Evolutionary conservation across 2,329 filamentous ascomycete species (phyloP).

Genomic region (Penicillium sp.): DNA sequence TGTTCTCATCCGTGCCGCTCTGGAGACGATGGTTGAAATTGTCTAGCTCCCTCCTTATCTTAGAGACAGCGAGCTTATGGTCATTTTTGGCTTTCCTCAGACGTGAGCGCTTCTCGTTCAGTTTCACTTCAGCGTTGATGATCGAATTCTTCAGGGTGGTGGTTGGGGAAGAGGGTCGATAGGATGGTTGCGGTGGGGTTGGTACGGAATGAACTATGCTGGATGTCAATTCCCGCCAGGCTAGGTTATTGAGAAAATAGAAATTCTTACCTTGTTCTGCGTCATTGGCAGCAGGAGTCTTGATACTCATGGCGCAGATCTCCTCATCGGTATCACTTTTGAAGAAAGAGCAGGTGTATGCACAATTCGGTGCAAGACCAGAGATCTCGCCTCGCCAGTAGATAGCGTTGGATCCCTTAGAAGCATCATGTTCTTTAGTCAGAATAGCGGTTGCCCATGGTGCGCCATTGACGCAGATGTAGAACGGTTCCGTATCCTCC

Average conservation of each 20-base stretch:
- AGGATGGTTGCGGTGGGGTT: slow-evolving; percentile 60
- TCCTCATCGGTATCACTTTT: slow-evolving; percentile 60
- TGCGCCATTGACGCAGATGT: slow-evolving; percentile 68
- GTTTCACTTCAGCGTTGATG: slow-evolving; percentile 63
- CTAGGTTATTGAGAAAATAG: too few species aligned
- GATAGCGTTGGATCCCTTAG: slow-evolving; percentile 49
- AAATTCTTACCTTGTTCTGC: slow-evolving; percentile 59
- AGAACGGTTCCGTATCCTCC: slow-evolving; percentile 61
- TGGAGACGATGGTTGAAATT: slow-evolving; percentile 62
- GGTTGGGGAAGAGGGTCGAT: slow-evolving; percentile 67
- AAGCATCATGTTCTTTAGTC: slow-evolving; percentile 49
- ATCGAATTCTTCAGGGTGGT: slow-evolving; percentile 70
- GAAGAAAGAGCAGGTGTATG: slow-evolving; percentile 68
- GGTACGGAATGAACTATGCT: slow-evolving; percentile 43
- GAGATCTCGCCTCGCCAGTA: slow-evolving; percentile 67
- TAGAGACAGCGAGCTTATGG: slow-evolving; percentile 62
- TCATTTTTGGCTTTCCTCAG: slow-evolving; percentile 65
- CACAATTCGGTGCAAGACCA: slow-evolving; percentile 67
- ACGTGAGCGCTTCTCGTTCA: slow-evolving; percentile 63
- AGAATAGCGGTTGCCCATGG: slow-evolving; percentile 68
- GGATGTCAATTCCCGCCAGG: too few species aligned
- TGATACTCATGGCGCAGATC: slow-evolving; percentile 65
- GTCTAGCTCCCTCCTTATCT: slow-evolving; percentile 66
- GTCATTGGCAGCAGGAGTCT: slow-evolving; percentile 64
- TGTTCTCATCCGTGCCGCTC: slow-evolving; percentile 64